phyloP scores from a whole-genome alignment of 164 flowering plant genomes.

The Vitis amurensis region DNA sequence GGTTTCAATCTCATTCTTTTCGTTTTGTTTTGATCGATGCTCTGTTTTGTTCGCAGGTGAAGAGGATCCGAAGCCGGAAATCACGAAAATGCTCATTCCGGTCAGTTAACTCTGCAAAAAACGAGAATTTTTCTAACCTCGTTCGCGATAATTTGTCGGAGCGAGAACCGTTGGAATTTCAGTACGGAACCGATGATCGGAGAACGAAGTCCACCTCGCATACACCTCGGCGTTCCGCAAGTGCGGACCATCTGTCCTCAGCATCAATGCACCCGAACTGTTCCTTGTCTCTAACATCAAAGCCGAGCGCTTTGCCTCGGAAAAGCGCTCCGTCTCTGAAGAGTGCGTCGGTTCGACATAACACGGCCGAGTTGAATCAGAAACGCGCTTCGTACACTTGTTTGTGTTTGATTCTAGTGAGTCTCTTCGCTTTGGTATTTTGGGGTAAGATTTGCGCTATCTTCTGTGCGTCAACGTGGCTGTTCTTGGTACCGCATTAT shows the following conservation, averaged over 20 bases:
- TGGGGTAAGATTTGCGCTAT: constrained; percentile 41
- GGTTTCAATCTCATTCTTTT: neutral
- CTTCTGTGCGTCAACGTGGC: constrained; percentile 30
- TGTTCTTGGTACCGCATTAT: constrained; percentile 16
- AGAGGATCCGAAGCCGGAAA: constrained; percentile 6
- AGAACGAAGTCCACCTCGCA: too few species aligned
- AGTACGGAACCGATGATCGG: too few species aligned
- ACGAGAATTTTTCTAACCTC: neutral
- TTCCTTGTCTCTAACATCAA: neutral
- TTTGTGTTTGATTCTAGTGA: constrained; percentile 15
- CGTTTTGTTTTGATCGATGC: neutral
- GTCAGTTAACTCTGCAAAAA: constrained; percentile 8
- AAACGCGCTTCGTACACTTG: neutral
- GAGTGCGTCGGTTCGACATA: neutral
- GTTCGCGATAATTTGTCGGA: neutral
- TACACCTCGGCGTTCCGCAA: too few species aligned
- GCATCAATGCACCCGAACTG: neutral
- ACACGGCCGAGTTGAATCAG: neutral
- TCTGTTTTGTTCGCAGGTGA: neutral
- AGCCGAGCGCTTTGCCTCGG: neutral
- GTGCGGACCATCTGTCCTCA: too few species aligned
- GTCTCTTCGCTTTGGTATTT: constrained; percentile 28
- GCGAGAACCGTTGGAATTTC: neutral
- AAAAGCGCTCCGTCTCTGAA: neutral
- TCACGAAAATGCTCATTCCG: neutral